Evolutionary conservation across 768 basidiomycete genomes (phyloP).

Genomic region (Amanita molliuscula): DNA sequence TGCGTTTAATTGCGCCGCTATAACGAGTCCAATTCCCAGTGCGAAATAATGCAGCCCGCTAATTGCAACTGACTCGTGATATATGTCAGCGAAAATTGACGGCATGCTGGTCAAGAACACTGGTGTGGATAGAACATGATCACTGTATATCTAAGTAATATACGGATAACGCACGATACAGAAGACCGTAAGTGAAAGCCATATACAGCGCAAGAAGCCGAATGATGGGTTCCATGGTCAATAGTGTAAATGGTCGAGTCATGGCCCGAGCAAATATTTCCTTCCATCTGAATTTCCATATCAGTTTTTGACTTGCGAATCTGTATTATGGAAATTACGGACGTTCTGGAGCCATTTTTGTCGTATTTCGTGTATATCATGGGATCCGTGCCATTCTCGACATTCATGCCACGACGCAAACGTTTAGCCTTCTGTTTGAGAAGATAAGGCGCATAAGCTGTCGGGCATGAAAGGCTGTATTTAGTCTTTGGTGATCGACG

Average conservation of each 20-base stretch:
- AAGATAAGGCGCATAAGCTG: conserved; percentile 33
- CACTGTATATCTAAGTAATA: neutral
- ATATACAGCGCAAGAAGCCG: conserved; percentile 60
- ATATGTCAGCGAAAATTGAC: conserved; percentile 41
- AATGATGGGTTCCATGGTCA: conserved; percentile 51
- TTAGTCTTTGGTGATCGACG: neutral
- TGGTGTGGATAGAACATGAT: conserved; percentile 14
- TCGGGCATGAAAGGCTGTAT: conserved; percentile 19
- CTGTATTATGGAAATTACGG: conserved; percentile 12
- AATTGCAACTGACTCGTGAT: conserved; percentile 46
- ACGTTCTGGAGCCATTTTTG: conserved; percentile 29
- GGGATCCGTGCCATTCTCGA: conserved; percentile 29
- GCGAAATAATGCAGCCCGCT: conserved; percentile 64
- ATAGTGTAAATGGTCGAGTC: conserved; percentile 56
- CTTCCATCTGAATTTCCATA: conserved; percentile 31
- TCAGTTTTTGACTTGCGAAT: neutral
- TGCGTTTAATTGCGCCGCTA: conserved; percentile 45
- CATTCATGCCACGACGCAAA: conserved; percentile 33
- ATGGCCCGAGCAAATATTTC: conserved; percentile 42
- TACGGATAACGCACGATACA: conserved; percentile 36
- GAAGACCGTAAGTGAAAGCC: conserved; percentile 56
- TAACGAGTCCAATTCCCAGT: conserved; percentile 50
- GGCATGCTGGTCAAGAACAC: conserved; percentile 64
- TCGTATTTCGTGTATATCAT: conserved; percentile 41
- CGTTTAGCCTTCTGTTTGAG: conserved; percentile 39